Percentiles rank a stretch among this genome's conserved stretches.
These are phyloP conservation scores for Candida coquimbonensis DNA, from an alignment of 805 yeast genomes.

Conservation along the genomic window DNA sequence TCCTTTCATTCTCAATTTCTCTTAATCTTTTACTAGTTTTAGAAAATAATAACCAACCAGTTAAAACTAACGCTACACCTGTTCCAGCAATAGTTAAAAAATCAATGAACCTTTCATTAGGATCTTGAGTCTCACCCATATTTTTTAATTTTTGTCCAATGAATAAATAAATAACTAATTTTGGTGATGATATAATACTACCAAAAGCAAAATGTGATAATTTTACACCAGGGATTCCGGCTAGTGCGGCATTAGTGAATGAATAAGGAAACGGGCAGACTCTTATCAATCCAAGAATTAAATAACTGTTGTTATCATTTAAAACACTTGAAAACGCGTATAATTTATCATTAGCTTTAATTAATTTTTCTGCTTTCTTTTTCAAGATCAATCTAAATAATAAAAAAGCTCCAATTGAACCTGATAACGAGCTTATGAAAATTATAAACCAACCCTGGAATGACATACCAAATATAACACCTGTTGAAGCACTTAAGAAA, in stretches of 20 bases:
- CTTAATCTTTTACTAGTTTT: conserved; percentile 35
- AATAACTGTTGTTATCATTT: conserved; percentile 60
- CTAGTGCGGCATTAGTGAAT: conserved; percentile 84
- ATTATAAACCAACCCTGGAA: conserved; percentile 70
- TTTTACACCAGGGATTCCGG: conserved; percentile 74
- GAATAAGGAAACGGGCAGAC: conserved; percentile 93
- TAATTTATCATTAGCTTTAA: conserved; percentile 55
- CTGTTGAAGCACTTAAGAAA: conserved; percentile 56
- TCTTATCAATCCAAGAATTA: conserved; percentile 64
- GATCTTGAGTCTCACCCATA: conserved; percentile 53
- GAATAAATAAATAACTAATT: conserved; percentile 66
- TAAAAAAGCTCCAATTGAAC: conserved; percentile 70
- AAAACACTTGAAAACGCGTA: conserved; percentile 70
- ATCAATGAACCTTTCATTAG: conserved; percentile 51
- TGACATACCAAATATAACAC: conserved; percentile 77
- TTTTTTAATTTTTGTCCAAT: conserved; percentile 69
- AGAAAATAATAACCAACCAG: conserved; percentile 62
- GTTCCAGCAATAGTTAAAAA: conserved; percentile 55
- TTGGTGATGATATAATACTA: conserved; percentile 73
- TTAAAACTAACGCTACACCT: conserved; percentile 41
- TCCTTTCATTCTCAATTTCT: conserved; percentile 24
- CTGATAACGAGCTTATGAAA: conserved; percentile 59
- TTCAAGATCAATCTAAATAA: conserved; percentile 54
- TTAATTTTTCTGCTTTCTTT: conserved; percentile 51
- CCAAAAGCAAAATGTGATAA: conserved; percentile 60